These are phyloP conservation scores for Acer saccharum DNA, from an alignment of 345 rosid species.

Conservation along the genomic window DNA sequence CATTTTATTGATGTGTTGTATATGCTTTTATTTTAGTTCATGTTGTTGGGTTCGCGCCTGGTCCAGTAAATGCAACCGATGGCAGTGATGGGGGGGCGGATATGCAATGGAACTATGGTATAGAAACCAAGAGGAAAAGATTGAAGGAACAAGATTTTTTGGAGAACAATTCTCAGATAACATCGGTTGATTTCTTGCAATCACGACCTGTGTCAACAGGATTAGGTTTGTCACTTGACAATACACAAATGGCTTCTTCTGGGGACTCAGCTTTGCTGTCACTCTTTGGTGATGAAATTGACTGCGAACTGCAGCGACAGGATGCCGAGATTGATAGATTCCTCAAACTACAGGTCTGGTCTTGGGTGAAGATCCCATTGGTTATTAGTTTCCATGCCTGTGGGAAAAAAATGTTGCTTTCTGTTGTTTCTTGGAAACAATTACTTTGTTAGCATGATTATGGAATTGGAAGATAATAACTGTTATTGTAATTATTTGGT, in stretches of 20 bases:
- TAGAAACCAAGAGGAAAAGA: constrained; percentile 58
- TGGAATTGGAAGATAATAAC: background rate
- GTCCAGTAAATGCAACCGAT: constrained; percentile 49
- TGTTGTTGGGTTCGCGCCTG: constrained; percentile 82
- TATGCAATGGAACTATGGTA: constrained; percentile 58
- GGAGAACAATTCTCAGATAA: constrained; percentile 72
- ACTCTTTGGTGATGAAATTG: constrained; percentile 62
- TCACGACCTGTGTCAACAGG: constrained; percentile 79
- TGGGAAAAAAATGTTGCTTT: background rate
- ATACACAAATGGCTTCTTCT: constrained; percentile 56
- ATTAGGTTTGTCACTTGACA: constrained; percentile 76
- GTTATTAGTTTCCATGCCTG: background rate
- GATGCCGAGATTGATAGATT: constrained; percentile 71
- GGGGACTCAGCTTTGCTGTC: constrained; percentile 67
- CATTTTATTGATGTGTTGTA: background rate
- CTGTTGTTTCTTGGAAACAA: background rate
- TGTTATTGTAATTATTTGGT: background rate
- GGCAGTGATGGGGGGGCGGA: constrained; percentile 56
- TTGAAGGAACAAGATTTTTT: constrained; percentile 71
- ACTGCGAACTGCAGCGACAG: constrained; percentile 62
- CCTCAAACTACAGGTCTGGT: constrained; percentile 72
- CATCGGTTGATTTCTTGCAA: constrained; percentile 75
- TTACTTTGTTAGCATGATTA: constrained; percentile 2
- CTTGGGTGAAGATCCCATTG: constrained; percentile 15
- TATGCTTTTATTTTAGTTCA: constrained; percentile 53